Evolutionary conservation across 352 stramenopile genomes (phyloP).

Genomic region (Pythium sp.): DNA sequence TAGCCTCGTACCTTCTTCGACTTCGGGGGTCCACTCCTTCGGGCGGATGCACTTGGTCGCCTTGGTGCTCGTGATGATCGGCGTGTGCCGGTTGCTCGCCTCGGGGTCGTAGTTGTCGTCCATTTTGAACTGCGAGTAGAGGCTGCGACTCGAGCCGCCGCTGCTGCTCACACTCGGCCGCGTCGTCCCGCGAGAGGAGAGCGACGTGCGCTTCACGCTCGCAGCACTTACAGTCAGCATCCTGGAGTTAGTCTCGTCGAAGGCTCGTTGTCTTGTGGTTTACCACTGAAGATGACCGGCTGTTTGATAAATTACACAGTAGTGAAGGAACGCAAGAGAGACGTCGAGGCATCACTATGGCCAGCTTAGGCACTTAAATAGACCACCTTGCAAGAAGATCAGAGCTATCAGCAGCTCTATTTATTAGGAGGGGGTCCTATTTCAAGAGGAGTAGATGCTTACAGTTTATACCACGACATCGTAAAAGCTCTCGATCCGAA

Average conservation of each 20-base stretch:
- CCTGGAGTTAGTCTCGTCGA: background rate
- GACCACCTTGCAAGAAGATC: background rate
- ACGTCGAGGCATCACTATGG: background rate
- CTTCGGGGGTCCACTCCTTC: constrained; percentile 67
- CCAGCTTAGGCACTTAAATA: background rate
- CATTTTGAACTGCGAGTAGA: constrained; percentile 50
- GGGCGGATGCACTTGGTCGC: constrained; percentile 58
- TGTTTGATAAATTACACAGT: too few relatives aligned
- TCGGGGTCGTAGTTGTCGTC: constrained; percentile 38
- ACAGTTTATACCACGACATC: background rate
- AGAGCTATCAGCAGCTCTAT: background rate
- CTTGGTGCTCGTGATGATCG: constrained; percentile 51
- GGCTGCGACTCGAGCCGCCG: constrained; percentile 13
- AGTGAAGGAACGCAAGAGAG: background rate
- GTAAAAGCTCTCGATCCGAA: background rate
- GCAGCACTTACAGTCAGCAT: constrained; percentile 37
- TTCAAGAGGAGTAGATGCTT: background rate
- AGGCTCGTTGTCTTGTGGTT: background rate
- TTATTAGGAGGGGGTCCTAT: background rate
- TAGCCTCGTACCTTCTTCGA: constrained; percentile 46
- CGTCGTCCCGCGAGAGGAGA: constrained; percentile 37
- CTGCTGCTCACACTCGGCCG: constrained; percentile 13
- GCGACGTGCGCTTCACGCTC: constrained; percentile 26
- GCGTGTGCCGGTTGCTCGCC: constrained; percentile 23
- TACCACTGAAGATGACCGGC: background rate